Evolutionary conservation across 2,329 filamentous ascomycete genomes (phyloP), one percentile per base, ranked within the genome.

Genomic region (Fusarium sarcochroum): DNA sequence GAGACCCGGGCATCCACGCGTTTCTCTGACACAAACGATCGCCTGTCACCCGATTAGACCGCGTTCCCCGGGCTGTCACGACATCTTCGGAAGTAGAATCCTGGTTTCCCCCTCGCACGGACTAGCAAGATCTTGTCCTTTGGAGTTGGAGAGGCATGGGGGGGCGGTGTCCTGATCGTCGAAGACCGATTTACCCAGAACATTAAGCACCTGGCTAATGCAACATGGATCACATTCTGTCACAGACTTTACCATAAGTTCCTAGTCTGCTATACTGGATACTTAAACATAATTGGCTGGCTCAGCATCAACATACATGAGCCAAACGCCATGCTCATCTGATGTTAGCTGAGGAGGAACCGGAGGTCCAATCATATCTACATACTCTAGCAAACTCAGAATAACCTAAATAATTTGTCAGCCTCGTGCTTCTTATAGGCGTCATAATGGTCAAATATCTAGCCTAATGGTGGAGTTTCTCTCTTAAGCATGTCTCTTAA

Each of bases 121-220:
- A 27, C 23, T 46, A 62, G 48, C 21, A 25, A 18, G 23, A 6
- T 10, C 15, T 44, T 7, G 25, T 17, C 15, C 8, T 7, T 18
- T 20, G 8, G 13, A n/a, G 18, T 32, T n/a, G 15, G 15, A 41
- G 40, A 47, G 14, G 21, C 25, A 23, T 20, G 17, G 15, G 47
- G 47, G 27, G 57, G 38, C 23, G 57, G 48, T 44, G 59, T 62
- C 35, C 20, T 48, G 20, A 21, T 44, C 42, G 35, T 45, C 44
- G 3, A 56, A 20, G 23, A 14, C 7, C 7, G 25, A 34, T 34
- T 27, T 18, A 27, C n/a, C 32, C 6, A 25, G 20, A 11, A 20
- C 6, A n/a, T 18, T 8, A 6, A 27, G 9, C 10, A 13, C 1
- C 15, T 14, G 2, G n/a, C 35, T 55, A 55, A 48, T 48, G n/a